Percentiles rank a stretch among this genome's conserved stretches.
Conservation (phyloP, 2,329 filamentous ascomycete species). For the Colletotrichum endophyticum region DNA sequence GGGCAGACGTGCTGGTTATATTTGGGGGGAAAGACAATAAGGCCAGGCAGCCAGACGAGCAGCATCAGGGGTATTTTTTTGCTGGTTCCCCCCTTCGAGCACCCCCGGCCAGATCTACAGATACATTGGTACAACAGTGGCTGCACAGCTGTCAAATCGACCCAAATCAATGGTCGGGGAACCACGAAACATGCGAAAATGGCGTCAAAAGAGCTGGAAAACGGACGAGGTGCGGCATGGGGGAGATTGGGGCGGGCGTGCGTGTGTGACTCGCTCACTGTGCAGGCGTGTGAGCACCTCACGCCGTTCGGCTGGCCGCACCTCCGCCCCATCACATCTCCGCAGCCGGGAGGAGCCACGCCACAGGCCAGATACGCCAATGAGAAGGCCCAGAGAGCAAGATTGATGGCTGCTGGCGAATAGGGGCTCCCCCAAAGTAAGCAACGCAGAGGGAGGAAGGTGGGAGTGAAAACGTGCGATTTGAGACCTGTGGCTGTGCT, state of each 20-base stretch:
- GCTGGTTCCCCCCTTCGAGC: not conserved
- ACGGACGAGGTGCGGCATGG: slow-evolving; percentile 14
- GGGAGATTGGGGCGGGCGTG: not conserved
- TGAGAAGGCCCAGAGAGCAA: not conserved
- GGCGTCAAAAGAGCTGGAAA: slow-evolving; percentile 17
- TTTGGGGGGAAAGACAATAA: not conserved
- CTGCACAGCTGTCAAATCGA: slow-evolving; percentile 5
- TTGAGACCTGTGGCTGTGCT: slow-evolving; percentile 23
- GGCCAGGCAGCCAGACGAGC: not conserved
- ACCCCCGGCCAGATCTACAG: not conserved
- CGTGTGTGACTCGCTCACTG: slow-evolving; percentile 7
- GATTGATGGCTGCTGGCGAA: not conserved
- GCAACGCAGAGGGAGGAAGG: not conserved
- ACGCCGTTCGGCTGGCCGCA: not conserved
- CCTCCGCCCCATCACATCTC: not conserved
- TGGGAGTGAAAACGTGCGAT: slow-evolving; percentile 20
- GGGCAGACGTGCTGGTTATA: slow-evolving; percentile 14
- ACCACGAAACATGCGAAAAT: slow-evolving; percentile 20
- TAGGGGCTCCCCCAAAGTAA: slow-evolving; percentile 2
- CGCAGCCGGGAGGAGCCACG: not conserved
- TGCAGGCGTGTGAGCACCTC: not conserved
- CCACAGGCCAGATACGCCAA: slow-evolving; percentile 3
- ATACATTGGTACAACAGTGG: not conserved
- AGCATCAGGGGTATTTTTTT: not conserved
- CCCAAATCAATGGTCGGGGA: not conserved